A percentile compares a stretch with the other conserved stretches of the same genome.
Evolutionary conservation across 1,139 yeast genomes (phyloP).

Genomic region (Geotrichum histeridarum): DNA sequence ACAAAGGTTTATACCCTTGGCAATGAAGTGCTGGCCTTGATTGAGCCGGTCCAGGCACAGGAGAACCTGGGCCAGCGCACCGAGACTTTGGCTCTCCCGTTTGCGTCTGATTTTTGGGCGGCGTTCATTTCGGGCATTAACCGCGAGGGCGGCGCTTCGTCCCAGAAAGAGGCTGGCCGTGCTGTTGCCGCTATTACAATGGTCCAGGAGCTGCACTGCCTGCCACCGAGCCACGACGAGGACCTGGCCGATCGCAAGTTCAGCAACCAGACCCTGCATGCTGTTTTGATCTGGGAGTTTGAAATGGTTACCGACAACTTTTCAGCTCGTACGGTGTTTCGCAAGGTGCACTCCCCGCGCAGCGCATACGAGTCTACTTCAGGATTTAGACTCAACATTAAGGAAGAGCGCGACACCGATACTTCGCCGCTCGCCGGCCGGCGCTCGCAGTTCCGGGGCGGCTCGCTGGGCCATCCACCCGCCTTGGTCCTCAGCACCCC

Average conservation of each 20-base stretch:
- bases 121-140: constrained; percentile 38
- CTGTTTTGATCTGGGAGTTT: constrained; percentile 37
- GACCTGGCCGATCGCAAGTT: constrained; percentile 2
- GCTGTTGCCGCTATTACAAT: constrained; percentile 35
- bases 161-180: constrained; percentile 34
- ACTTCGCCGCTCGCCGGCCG: constrained; percentile 13
- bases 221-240: constrained; percentile 12
- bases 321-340: constrained; percentile 37
- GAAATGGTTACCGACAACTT: constrained; percentile 35
- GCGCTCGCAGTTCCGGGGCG: constrained; percentile 11
- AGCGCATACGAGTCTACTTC: not conserved
- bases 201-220: constrained; percentile 34
- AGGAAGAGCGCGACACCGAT: constrained; percentile 5
- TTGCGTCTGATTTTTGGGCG: constrained; percentile 40
- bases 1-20: constrained; percentile 35
- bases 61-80: constrained; percentile 30
- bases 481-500: not conserved
- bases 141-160: constrained; percentile 23
- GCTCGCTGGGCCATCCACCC: constrained; percentile 4
- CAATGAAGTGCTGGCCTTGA: constrained; percentile 32
- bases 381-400: constrained; percentile 6
- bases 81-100: constrained; percentile 37
- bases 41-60: constrained; percentile 30
- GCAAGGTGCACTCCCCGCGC: constrained; percentile 21
- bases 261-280: constrained; percentile 18